A percentile compares a stretch with the other conserved stretches of the same genome.
These are phyloP conservation scores for Epichloe brachyelytri DNA, from an alignment of 2,329 filamentous ascomycete species.

Conservation along the genomic window DNA sequence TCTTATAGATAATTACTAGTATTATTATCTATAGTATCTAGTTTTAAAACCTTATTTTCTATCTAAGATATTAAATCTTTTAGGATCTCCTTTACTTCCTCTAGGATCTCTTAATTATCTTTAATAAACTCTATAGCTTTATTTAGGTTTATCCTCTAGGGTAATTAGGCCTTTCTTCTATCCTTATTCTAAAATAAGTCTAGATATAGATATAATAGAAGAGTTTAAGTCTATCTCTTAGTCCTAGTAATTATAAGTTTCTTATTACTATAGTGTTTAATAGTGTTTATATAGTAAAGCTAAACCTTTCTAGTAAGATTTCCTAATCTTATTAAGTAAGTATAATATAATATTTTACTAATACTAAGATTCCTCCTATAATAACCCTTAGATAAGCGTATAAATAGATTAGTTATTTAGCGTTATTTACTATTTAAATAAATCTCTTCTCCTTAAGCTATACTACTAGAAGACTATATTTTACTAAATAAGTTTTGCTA, in stretches of 20 bases:
- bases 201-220: not conserved
- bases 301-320: not conserved
- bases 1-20: too few species aligned
- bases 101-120: not conserved
- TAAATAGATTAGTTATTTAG: not conserved
- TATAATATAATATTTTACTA: too few species aligned
- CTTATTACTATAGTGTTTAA: not conserved
- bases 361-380: rapidly evolving
- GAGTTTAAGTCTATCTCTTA: not conserved
- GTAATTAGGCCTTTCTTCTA: not conserved
- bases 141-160: too few species aligned
- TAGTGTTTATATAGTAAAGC: not conserved
- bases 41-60: not conserved
- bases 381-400: not conserved
- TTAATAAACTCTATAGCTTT: not conserved
- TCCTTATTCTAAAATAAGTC: not conserved
- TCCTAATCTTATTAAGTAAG: too few species aligned
- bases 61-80: too few species aligned
- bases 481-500: not conserved
- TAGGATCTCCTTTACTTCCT: not conserved
- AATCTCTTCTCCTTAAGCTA: not conserved
- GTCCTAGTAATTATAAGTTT: not conserved
- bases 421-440: not conserved
- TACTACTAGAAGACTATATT: not conserved
- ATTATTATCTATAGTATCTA: not conserved